Evolutionary conservation across 2,329 filamentous ascomycete genomes (phyloP).

Genomic region (Colletotrichum sp.): DNA sequence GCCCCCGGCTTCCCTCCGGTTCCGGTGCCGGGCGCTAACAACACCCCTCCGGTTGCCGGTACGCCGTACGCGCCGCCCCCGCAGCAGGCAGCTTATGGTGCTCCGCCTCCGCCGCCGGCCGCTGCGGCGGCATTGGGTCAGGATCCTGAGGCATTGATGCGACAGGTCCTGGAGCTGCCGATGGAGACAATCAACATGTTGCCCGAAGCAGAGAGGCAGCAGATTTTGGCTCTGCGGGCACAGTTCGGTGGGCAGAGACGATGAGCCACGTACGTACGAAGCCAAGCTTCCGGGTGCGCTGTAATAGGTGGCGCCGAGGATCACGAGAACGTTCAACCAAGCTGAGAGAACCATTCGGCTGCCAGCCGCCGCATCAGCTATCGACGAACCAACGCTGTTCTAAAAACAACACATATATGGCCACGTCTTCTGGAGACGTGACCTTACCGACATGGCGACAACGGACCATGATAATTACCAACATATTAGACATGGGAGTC

Average conservation of each 20-base stretch:
- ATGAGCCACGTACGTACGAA: slow-evolving; percentile 3
- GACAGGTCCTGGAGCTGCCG: slow-evolving; percentile 81
- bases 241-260: slow-evolving; percentile 55
- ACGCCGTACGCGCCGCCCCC: slow-evolving; percentile 52
- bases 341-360: background rate
- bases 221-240: slow-evolving; percentile 80
- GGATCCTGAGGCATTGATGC: slow-evolving; percentile 76
- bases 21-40: slow-evolving; percentile 38
- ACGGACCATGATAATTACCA: background rate
- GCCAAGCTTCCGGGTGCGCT: background rate
- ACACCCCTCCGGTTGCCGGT: slow-evolving; percentile 52
- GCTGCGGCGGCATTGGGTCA: slow-evolving; percentile 44
- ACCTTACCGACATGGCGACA: background rate
- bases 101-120: slow-evolving; percentile 28
- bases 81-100: slow-evolving; percentile 39
- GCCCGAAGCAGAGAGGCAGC: slow-evolving; percentile 74
- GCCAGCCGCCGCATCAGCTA: background rate
- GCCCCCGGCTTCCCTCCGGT: slow-evolving; percentile 38
- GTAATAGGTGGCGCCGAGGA: background rate
- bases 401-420: background rate
- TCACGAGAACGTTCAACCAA: background rate
- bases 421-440: background rate
- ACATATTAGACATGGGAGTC: background rate
- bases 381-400: background rate
- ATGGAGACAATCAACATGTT: slow-evolving; percentile 82